Base-by-base conservation (phyloP, 768 basidiomycete species). In the Psilocybe azurescens region DNA sequence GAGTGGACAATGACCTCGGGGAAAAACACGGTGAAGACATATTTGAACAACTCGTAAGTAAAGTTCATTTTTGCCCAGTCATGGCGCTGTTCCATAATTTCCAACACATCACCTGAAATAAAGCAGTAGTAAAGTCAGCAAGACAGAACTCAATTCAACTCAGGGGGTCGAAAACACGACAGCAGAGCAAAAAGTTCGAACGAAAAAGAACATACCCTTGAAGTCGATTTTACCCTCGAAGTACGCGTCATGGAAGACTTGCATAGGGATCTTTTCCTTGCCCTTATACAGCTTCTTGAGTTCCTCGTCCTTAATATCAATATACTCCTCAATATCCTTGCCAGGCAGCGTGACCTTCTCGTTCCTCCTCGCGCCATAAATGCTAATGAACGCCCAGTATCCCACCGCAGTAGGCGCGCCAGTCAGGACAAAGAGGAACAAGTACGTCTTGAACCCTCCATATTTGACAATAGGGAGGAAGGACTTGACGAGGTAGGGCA, bases 221-320 rank as follows among this genome's bases (percentile, higher is more conserved):
- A 99, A 92, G 59, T 98, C 96, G 63, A 96, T 87, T 79, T 98
- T 98, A 53, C 90, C 90, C 53, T 96, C 95, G 74, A 99, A 98
- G 79, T 91, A 99, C 65, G 94, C 93, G 81, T 99, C 97, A 73
- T 99, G 90, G 83, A 97, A 97, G 67, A 92, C 78, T 78, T 99
- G 97, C 90, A 97, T 96, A 55, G 95, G 95, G 60, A 99, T 98
- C 78, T 97, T 99, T 68, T 88, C 86, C 77, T 89, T 92, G 65
- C 89, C 90, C 33, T 86, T 77, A 79, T 96, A 99, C 61, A 87
- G 81, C 32, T 83, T 81, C 80, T 88, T 92, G 73, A 99, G 84
- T 61, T 89, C 90, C 0, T 79, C 76, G 79, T 97, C 94, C 62
- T 93, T 89, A 79, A 99, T 90, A 49, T 89, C 90, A 71, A 99